Evolutionary conservation across 805 yeast species (phyloP).

Genomic region (Cyberlindnera lachancei): DNA sequence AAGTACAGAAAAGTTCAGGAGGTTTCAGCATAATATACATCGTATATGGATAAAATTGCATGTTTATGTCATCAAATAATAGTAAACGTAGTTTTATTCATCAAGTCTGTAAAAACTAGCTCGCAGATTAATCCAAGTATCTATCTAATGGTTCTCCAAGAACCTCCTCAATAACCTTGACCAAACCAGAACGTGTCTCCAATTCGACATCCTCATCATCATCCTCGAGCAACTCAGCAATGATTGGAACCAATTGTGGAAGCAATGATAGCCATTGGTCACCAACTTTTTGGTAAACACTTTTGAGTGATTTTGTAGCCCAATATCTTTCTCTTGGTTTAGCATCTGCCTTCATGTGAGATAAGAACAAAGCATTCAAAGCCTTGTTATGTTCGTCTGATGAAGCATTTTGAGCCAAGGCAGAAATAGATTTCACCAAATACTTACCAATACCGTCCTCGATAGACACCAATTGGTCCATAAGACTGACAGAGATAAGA

Average conservation of each 20-base stretch:
- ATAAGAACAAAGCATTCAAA: conserved; percentile 55
- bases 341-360: conserved; percentile 61
- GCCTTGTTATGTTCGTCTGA: conserved; percentile 70
- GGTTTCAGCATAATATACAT: not conserved
- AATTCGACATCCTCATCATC: conserved; percentile 90
- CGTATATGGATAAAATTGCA: no score
- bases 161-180: conserved; percentile 84
- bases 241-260: conserved; percentile 92
- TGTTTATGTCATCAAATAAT: no score
- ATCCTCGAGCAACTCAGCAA: conserved; percentile 92
- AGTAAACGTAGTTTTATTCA: no score
- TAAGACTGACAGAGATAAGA: conserved; percentile 51
- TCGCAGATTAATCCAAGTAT: conserved; percentile 39
- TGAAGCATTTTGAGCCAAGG: conserved; percentile 63
- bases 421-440: conserved; percentile 70
- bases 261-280: conserved; percentile 88
- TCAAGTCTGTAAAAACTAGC: no score
- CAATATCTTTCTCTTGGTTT: conserved; percentile 57
- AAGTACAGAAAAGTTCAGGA: conserved; percentile 8
- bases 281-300: conserved; percentile 83
- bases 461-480: conserved; percentile 57
- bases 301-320: conserved; percentile 74
- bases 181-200: conserved; percentile 86
- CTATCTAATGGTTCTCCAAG: conserved; percentile 92
- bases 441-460: conserved; percentile 74